phyloP scores from a whole-genome alignment of 2,329 filamentous ascomycete genomes.

The Clonostachys rhizophaga region DNA sequence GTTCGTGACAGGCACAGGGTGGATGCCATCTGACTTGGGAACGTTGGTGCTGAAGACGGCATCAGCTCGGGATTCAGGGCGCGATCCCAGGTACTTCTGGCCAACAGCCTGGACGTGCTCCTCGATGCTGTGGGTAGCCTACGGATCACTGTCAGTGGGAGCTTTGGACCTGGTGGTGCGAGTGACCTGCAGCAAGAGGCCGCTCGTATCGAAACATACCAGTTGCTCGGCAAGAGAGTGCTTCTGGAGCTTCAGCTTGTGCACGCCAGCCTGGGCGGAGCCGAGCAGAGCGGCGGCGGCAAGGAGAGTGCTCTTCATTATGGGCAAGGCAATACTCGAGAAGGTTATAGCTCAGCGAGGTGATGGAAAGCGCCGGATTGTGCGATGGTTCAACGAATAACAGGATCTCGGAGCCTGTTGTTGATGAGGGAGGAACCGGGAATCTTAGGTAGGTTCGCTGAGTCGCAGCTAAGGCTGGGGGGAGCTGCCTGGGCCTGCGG shows the following conservation, averaged over 20 bases:
- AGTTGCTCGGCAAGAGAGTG: constrained; percentile 87
- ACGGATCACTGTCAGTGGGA: neutral
- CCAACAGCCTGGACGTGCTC: constrained; percentile 76
- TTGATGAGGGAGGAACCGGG: neutral
- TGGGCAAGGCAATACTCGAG: constrained; percentile 22
- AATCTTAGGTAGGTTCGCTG: neutral
- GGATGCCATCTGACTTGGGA: constrained; percentile 59
- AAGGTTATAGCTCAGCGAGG: neutral
- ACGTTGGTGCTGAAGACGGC: constrained; percentile 76
- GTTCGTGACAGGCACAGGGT: constrained; percentile 89
- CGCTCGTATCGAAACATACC: constrained; percentile 47
- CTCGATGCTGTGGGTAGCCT: constrained; percentile 77
- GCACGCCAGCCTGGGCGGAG: constrained; percentile 77
- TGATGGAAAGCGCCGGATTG: too few relatives aligned
- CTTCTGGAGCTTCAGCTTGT: constrained; percentile 99
- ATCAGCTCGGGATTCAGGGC: constrained; percentile 64
- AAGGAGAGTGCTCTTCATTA: constrained; percentile 83
- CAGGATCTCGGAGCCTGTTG: neutral
- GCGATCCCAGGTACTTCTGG: constrained; percentile 90
- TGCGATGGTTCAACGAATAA: too few relatives aligned
- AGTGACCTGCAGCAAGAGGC: neutral
- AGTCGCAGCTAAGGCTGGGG: too few relatives aligned
- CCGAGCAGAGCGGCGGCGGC: constrained; percentile 77
- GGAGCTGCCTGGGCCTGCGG: too few relatives aligned
- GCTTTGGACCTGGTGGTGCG: neutral